A percentile compares a stretch with the other conserved stretches of the same genome.
phyloP scores from a whole-genome alignment of 495 filamentous ascomycete species.

The Viridothelium virens region DNA sequence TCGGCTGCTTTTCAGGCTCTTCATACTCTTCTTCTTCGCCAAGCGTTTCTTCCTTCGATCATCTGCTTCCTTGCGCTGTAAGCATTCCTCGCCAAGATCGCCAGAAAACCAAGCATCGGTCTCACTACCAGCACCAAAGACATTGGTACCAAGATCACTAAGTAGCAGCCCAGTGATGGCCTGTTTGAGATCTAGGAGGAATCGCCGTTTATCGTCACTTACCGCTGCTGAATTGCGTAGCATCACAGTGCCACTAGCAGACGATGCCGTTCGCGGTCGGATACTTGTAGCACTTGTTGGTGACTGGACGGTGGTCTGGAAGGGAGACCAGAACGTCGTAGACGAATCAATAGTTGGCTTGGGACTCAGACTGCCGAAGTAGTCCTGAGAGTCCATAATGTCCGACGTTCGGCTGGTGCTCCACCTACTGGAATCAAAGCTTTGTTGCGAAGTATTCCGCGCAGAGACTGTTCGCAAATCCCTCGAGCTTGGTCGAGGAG shows the following conservation, averaged over 20 bases:
- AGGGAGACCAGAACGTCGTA: slow-evolving; percentile 83
- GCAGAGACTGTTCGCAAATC: slow-evolving; percentile 48
- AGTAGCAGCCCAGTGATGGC: slow-evolving; percentile 75
- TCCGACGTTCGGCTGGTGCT: slow-evolving; percentile 47
- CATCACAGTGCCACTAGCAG: slow-evolving; percentile 53
- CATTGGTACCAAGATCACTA: slow-evolving; percentile 78
- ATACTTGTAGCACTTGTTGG: slow-evolving; percentile 35
- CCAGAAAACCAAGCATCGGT: slow-evolving; percentile 86
- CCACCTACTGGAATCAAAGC: slow-evolving; percentile 59
- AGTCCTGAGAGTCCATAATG: slow-evolving; percentile 60
- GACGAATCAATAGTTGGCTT: slow-evolving; percentile 68
- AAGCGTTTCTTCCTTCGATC: slow-evolving; percentile 44
- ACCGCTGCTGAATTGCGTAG: slow-evolving; percentile 40
- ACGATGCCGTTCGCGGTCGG: slow-evolving; percentile 40
- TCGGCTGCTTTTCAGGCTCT: slow-evolving; percentile 31
- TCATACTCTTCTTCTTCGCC: slow-evolving; percentile 54
- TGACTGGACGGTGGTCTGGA: slow-evolving; percentile 50
- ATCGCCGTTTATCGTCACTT: slow-evolving; percentile 50
- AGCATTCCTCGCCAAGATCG: slow-evolving; percentile 64
- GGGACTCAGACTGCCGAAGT: slow-evolving; percentile 58
- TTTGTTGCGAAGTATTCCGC: slow-evolving; percentile 55
- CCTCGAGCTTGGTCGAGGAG: slow-evolving; percentile 36
- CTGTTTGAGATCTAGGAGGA: slow-evolving; percentile 69
- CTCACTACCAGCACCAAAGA: slow-evolving; percentile 81
- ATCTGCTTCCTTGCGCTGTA: slow-evolving; percentile 65